Percentiles rank a stretch among this genome's conserved stretches.
Conservation (phyloP, 345 rosid species). For the Dipteronia sinensis region DNA sequence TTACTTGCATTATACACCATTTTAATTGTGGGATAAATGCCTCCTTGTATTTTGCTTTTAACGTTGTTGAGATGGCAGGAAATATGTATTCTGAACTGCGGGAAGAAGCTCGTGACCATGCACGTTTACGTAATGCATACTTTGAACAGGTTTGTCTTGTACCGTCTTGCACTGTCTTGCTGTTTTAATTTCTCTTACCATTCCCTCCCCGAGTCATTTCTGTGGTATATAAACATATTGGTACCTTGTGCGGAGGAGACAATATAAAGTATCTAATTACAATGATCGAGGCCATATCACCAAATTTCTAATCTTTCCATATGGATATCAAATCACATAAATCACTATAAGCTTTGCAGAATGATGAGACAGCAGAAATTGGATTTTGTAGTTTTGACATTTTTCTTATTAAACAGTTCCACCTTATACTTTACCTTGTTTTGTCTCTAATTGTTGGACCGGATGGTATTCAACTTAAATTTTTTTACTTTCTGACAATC, state of each 20-base stretch:
- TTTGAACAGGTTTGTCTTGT: constrained; percentile 76
- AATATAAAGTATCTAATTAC: background rate
- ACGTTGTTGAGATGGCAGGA: constrained; percentile 68
- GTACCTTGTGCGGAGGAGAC: background rate
- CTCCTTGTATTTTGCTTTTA: constrained; percentile 45
- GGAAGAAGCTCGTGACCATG: constrained; percentile 94
- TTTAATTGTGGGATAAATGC: constrained; percentile 32
- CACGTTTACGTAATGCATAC: constrained; percentile 83
- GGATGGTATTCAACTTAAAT: background rate
- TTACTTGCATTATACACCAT: constrained; percentile 31
- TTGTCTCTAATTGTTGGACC: background rate
- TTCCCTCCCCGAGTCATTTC: background rate
- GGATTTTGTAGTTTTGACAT: background rate
- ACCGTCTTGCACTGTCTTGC: constrained; percentile 11
- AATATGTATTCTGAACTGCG: constrained; percentile 82
- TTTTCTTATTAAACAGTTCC: background rate
- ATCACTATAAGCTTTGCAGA: background rate
- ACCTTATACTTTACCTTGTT: background rate
- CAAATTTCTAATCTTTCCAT: background rate
- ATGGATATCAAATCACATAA: background rate
- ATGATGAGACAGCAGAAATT: background rate
- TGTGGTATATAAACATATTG: background rate
- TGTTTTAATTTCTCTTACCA: background rate
- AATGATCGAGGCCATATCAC: background rate
- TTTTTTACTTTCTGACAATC: background rate